Conservation (phyloP, 2,329 filamentous ascomycete species). For the Cercospora zeae-maydis region DNA sequence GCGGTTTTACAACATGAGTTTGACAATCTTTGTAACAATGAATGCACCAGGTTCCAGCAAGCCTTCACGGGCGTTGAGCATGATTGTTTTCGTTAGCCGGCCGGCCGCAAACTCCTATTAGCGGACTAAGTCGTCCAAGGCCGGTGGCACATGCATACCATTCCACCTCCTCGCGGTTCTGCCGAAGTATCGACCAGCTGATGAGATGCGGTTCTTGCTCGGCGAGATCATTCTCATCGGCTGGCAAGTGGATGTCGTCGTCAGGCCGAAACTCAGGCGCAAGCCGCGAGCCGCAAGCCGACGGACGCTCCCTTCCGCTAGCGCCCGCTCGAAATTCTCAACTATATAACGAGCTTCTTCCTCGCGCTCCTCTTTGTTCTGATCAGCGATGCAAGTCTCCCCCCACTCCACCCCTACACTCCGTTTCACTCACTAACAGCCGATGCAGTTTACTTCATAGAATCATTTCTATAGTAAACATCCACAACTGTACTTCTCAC, state of each 20-base stretch:
- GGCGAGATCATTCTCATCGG: background rate
- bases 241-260: background rate
- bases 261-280: background rate
- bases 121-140: background rate
- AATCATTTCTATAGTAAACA: conserved; percentile 99
- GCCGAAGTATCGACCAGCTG: background rate
- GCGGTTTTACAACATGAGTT: background rate
- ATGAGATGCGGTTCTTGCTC: conserved; percentile 3
- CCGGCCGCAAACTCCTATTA: background rate
- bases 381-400: conserved; percentile 9
- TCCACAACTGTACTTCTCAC: conserved; percentile 87
- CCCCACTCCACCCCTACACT: conserved; percentile 13
- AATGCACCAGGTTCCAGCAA: background rate
- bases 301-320: background rate
- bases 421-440: conserved; percentile 4
- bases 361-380: conserved; percentile 5
- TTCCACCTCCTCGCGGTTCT: conserved; percentile 6
- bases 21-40: background rate
- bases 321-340: background rate
- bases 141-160: background rate
- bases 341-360: background rate
- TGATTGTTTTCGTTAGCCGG: background rate
- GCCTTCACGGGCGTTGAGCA: background rate
- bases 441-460: conserved; percentile 45
- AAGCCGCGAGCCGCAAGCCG: background rate